Evolutionary conservation across 768 basidiomycete genomes (phyloP).

Genomic region (Lactifluus hygrophoroides): DNA sequence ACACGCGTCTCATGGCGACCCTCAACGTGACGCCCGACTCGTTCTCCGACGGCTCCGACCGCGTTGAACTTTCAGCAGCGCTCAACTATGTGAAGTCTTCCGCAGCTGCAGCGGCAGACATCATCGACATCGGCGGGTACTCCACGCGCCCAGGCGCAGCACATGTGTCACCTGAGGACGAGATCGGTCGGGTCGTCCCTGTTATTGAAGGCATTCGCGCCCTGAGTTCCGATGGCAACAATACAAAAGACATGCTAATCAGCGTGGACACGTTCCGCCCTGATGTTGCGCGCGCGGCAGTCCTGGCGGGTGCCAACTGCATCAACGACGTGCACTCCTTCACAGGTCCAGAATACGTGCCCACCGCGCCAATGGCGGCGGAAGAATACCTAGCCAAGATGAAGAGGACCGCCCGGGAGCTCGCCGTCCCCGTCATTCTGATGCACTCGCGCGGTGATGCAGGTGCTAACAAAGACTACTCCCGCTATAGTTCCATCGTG

Average conservation of each 20-base stretch:
- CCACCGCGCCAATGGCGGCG: constrained; percentile 27
- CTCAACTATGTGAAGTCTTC: constrained; percentile 44
- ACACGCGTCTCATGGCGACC: constrained; percentile 81
- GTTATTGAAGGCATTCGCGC: constrained; percentile 52
- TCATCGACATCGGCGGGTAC: constrained; percentile 91
- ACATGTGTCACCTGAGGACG: constrained; percentile 59
- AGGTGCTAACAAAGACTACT: constrained; percentile 60
- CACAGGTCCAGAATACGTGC: constrained; percentile 47
- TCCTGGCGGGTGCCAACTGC: constrained; percentile 79
- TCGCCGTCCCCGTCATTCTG: constrained; percentile 72
- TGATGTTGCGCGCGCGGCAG: constrained; percentile 63
- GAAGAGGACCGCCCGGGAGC: constrained; percentile 53
- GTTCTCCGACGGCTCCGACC: constrained; percentile 77
- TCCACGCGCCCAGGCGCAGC: constrained; percentile 81
- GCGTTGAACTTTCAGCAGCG: constrained; percentile 46
- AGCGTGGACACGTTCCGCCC: constrained; percentile 89
- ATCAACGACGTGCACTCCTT: constrained; percentile 91
- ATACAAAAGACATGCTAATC: constrained; percentile 38
- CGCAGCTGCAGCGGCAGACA: constrained; percentile 50
- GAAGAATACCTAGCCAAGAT: constrained; percentile 44
- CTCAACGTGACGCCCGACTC: constrained; percentile 94
- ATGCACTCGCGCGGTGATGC: constrained; percentile 95
- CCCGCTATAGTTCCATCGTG: constrained; percentile 40
- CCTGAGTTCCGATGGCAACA: constrained; percentile 13
- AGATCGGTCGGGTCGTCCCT: constrained; percentile 64